These are phyloP conservation scores for Anastatica hierochuntica DNA, from an alignment of 345 rosid species.

Conservation along the genomic window DNA sequence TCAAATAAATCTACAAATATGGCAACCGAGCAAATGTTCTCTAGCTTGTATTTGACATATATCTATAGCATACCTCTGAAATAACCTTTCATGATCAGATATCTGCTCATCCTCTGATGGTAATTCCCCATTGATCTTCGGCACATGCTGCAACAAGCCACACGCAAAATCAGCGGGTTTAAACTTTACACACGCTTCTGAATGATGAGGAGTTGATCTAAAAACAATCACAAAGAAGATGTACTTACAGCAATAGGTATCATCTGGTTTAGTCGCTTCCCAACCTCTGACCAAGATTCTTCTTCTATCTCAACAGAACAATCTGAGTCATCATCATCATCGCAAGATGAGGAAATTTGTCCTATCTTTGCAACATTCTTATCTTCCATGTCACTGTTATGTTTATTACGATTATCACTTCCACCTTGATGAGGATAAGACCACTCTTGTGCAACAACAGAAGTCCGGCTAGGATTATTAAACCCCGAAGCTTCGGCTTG, in stretches of 20 bases:
- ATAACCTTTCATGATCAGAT: constrained; percentile 29
- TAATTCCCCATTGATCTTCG: constrained; percentile 30
- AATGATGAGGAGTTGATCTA: background rate
- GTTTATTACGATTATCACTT: constrained; percentile 2
- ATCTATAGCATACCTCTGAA: constrained; percentile 22
- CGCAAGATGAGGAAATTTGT: constrained; percentile 25
- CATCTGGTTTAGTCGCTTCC: constrained; percentile 63
- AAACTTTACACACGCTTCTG: background rate
- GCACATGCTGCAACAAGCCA: constrained; percentile 28
- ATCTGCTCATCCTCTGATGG: constrained; percentile 28
- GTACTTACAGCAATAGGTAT: constrained; percentile 62
- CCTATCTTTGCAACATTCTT: background rate
- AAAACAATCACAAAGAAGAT: background rate
- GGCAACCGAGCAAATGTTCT: background rate
- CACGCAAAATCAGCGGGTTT: background rate
- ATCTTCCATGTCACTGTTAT: constrained; percentile 21
- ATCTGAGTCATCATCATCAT: constrained; percentile 38
- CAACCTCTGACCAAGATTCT: constrained; percentile 53
- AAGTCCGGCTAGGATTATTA: constrained; percentile 24
- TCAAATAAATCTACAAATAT: background rate
- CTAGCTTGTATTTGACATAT: background rate
- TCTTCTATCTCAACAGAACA: constrained; percentile 37
- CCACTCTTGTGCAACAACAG: constrained; percentile 67
- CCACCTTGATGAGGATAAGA: constrained; percentile 22
- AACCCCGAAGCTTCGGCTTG: constrained; percentile 42